Percentiles rank a stretch among this genome's conserved stretches.
phyloP scores from a whole-genome alignment of 1,139 yeast species.

The Kurtzmaniella quercitrusa region DNA sequence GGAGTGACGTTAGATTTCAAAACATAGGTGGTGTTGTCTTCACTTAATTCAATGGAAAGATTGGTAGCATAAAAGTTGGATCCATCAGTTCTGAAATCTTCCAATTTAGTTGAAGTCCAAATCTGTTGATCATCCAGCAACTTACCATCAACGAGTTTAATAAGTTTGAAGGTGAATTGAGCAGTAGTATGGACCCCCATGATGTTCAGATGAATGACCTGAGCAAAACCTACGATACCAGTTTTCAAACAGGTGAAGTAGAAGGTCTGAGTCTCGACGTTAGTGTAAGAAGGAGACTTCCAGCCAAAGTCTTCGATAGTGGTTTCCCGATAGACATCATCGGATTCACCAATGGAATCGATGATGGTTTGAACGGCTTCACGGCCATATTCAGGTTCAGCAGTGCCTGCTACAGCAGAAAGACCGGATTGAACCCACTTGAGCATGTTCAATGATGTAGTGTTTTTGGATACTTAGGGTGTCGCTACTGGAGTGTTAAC shows the following conservation, averaged over 20 bases:
- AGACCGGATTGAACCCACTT: conserved; percentile 87
- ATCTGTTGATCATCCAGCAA: conserved; percentile 37
- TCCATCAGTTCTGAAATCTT: conserved; percentile 74
- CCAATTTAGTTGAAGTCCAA: conserved; percentile 91
- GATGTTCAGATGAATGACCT: conserved; percentile 87
- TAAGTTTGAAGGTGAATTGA: conserved; percentile 86
- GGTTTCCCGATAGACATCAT: conserved; percentile 43
- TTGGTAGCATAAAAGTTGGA: conserved; percentile 74
- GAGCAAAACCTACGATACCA: conserved; percentile 82
- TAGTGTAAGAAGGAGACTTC: conserved; percentile 72
- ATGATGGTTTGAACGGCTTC: conserved; percentile 87
- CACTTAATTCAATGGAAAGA: conserved; percentile 58
- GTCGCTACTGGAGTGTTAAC: background rate
- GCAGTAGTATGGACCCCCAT: conserved; percentile 90
- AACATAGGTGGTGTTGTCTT: conserved; percentile 51
- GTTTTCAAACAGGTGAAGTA: conserved; percentile 66
- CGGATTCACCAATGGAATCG: conserved; percentile 49
- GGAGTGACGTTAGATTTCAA: conserved; percentile 64
- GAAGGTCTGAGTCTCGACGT: conserved; percentile 93
- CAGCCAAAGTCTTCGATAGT: conserved; percentile 66
- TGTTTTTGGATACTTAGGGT: background rate
- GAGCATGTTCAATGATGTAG: conserved; percentile 39
- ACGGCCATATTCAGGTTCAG: conserved; percentile 94
- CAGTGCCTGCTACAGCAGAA: conserved; percentile 92
- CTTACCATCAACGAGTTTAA: conserved; percentile 47